Evolutionary conservation across 2,329 filamentous ascomycete species (phyloP), one percentile per base, ranked within the genome.

Genomic region (Colletotrichum scovillei): DNA sequence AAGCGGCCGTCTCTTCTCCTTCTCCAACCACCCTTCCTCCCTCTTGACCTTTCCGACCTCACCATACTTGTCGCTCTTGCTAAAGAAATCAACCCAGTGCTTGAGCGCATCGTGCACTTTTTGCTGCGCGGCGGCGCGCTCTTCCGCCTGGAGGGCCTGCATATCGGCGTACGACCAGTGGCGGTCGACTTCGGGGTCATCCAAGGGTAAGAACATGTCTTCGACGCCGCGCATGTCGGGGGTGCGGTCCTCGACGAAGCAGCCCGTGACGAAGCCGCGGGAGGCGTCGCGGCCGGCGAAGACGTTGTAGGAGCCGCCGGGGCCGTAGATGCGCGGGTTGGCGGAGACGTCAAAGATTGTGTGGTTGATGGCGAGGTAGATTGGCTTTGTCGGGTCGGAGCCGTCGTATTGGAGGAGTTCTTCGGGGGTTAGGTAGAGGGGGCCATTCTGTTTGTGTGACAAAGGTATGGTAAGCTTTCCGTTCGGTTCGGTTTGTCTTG

Each of bases 301-400:
- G 84, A 93, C 92, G 79, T 92, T 88, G 87, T 99, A 99, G 49
- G 91, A 91, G 5, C 95, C 97, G 32, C 95, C 95, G 0, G 95
- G 92, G 0, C 94, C 94, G 85, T 97, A 97, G 83, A 93, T 86
- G 82, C 88, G 82, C 77, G 90, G 87, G 67, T 91, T 92, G 35
- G 88, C 84, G n/a, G 90, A 90, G 53, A 97, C 94, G 82, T 97
- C 94, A 88, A 93, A 97, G 84, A 97, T 94, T 71, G 91, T 94
- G 79, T 93, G 92, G 85, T 97, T 96, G 79, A 99, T 91, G 75
- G 95, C 95, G 69, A 99, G 89, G 86, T 98, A 97, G 81, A 98
- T 91, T 7, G 97, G 97, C 73, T 93, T 91, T 8, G 84, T 82
- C 11, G 91, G 86, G 82, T 98, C 92, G 71, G 86, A 88, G 84